Percentiles rank a stretch among this genome's conserved stretches.
Evolutionary conservation across 768 basidiomycete genomes (phyloP).

Genomic region (Boletus sensibilis): DNA sequence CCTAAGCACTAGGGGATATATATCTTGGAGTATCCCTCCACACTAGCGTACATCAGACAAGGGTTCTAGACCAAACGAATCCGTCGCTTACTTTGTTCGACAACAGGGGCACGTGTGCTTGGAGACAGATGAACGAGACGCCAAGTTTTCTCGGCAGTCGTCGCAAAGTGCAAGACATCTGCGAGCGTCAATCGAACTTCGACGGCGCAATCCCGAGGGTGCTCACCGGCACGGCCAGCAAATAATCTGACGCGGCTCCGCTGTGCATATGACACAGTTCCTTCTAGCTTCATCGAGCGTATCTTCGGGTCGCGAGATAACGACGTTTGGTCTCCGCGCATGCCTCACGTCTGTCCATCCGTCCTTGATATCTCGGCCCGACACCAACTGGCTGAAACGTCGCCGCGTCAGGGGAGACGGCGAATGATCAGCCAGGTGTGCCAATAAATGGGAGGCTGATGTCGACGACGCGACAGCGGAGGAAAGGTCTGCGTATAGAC

Average conservation of each 20-base stretch:
- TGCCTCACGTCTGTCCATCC: constrained; percentile 32
- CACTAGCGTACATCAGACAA: constrained; percentile 20
- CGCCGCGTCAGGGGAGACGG: constrained; percentile 49
- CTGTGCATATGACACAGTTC: constrained; percentile 70
- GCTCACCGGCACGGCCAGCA: constrained; percentile 84
- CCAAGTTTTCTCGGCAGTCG: constrained; percentile 53
- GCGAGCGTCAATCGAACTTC: not conserved
- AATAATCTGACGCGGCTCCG: constrained; percentile 66
- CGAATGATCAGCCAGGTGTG: constrained; percentile 48
- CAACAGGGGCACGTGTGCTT: constrained; percentile 55
- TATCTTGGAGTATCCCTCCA: constrained; percentile 37
- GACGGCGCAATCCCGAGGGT: not conserved
- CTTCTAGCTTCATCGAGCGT: constrained; percentile 27
- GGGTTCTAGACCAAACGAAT: not conserved
- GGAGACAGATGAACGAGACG: constrained; percentile 46
- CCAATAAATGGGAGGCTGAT: constrained; percentile 48
- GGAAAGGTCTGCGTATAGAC: constrained; percentile 56
- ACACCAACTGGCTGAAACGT: constrained; percentile 42
- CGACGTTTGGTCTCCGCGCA: constrained; percentile 21
- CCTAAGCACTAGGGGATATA: constrained; percentile 29
- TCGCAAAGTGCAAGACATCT: constrained; percentile 54
- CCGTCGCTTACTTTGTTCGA: constrained; percentile 40
- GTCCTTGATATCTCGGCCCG: constrained; percentile 22
- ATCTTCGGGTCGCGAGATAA: constrained; percentile 28
- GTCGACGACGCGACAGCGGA: constrained; percentile 31